Percentiles rank a stretch among this genome's conserved stretches.
Evolutionary conservation across 495 filamentous ascomycete species (phyloP).

Genomic region (Penicillium daleae): DNA sequence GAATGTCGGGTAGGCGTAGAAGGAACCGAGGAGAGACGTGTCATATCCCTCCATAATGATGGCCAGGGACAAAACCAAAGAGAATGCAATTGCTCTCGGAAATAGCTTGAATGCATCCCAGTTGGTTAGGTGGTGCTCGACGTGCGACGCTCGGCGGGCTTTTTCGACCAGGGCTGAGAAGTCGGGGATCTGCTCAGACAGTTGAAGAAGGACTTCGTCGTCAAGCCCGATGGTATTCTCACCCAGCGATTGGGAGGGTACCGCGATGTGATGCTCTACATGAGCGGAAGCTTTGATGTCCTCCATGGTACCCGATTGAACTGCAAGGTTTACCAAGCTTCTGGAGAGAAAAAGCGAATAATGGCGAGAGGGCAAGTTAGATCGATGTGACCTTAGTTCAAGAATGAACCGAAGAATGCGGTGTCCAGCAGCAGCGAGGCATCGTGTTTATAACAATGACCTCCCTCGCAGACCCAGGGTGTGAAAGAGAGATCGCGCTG

Average conservation of each 20-base stretch:
- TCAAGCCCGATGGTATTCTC: slow-evolving; percentile 22
- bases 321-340: no score
- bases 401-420: no score
- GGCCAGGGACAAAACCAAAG: slow-evolving; percentile 48
- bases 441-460: no score
- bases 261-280: slow-evolving; percentile 15
- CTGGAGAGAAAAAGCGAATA: no score
- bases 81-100: slow-evolving; percentile 55
- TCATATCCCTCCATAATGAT: slow-evolving; percentile 60
- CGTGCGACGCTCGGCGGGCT: slow-evolving; percentile 12
- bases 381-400: no score
- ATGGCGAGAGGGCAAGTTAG: no score
- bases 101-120: slow-evolving; percentile 48
- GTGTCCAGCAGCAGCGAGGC: no score
- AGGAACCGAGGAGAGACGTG: slow-evolving; percentile 42
- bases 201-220: slow-evolving; percentile 17
- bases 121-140: slow-evolving; percentile 42
- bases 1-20: slow-evolving; percentile 43
- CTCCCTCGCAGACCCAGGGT: no score
- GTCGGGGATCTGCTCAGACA: slow-evolving; percentile 24
- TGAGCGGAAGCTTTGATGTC: slow-evolving; percentile 12
- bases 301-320: no score
- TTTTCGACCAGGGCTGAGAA: slow-evolving; percentile 17
- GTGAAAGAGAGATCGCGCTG: no score
- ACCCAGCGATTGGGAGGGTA: slow-evolving; percentile 13